These are phyloP conservation scores for Penicillium canescens DNA, from an alignment of 495 filamentous ascomycete species.

Conservation along the genomic window DNA sequence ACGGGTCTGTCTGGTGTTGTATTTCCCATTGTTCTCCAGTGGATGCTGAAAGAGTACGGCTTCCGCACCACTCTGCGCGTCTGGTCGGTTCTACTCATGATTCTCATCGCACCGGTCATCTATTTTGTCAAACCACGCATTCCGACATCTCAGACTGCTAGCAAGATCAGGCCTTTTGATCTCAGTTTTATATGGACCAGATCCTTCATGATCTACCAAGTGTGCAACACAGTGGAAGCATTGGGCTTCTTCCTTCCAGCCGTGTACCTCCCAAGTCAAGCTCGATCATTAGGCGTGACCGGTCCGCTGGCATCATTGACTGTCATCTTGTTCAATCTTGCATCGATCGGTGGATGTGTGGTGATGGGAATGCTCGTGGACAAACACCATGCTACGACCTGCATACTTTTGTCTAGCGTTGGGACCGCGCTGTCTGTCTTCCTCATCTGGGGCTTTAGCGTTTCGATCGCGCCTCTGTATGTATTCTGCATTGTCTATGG, in stretches of 20 bases:
- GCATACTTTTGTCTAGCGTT: slow-evolving; percentile 52
- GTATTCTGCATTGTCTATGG: slow-evolving; percentile 63
- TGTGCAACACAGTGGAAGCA: slow-evolving; percentile 53
- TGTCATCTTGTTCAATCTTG: slow-evolving; percentile 51
- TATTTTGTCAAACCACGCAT: slow-evolving; percentile 45
- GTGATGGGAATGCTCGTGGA: slow-evolving; percentile 42
- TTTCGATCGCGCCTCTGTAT: slow-evolving; percentile 50
- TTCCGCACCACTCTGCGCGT: slow-evolving; percentile 49
- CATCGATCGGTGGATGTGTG: slow-evolving; percentile 53
- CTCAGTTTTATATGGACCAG: slow-evolving; percentile 38
- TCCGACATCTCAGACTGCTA: neutral
- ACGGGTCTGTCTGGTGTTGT: slow-evolving; percentile 40
- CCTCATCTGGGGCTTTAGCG: slow-evolving; percentile 62
- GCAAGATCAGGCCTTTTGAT: slow-evolving; percentile 20
- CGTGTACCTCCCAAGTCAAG: slow-evolving; percentile 53
- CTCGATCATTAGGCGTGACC: slow-evolving; percentile 28
- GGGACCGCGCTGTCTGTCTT: slow-evolving; percentile 58
- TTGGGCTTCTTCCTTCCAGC: slow-evolving; percentile 61
- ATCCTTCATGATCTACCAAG: slow-evolving; percentile 17
- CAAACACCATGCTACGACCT: slow-evolving; percentile 52
- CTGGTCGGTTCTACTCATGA: slow-evolving; percentile 46
- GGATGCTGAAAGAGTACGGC: slow-evolving; percentile 48
- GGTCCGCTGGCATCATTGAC: slow-evolving; percentile 36
- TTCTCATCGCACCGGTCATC: slow-evolving; percentile 49
- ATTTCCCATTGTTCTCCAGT: slow-evolving; percentile 49